Percentiles rank a stretch among this genome's conserved stretches.
phyloP scores from a whole-genome alignment of 306 rosid species.

The Fagus sylvatica region DNA sequence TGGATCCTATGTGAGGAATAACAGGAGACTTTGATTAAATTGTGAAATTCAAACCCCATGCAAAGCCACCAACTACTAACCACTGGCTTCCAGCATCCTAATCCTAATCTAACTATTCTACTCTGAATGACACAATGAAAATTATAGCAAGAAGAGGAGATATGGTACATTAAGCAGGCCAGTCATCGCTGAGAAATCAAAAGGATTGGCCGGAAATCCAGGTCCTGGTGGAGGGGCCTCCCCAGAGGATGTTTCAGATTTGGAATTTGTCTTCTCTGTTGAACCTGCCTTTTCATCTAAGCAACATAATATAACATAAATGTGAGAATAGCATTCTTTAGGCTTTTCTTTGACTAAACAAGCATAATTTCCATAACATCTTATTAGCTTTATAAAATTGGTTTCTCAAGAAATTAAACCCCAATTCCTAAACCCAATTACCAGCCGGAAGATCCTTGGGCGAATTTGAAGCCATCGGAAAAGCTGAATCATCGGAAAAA shows the following conservation, averaged over 20 bases:
- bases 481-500: slow-evolving; percentile 34
- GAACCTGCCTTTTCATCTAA: slow-evolving; percentile 61
- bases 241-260: slow-evolving; percentile 56
- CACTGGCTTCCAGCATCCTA: too few relatives aligned
- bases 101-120: too few relatives aligned
- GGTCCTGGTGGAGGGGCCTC: slow-evolving; percentile 59
- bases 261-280: slow-evolving; percentile 48
- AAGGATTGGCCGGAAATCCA: slow-evolving; percentile 66
- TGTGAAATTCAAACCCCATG: slow-evolving; percentile 7
- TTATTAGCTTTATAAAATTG: too few relatives aligned
- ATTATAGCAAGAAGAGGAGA: background rate
- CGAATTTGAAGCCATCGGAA: slow-evolving; percentile 65
- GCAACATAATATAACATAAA: slow-evolving; percentile 30
- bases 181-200: slow-evolving; percentile 91
- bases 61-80: too few relatives aligned
- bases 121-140: background rate
- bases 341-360: too few relatives aligned
- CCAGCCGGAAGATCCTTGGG: slow-evolving; percentile 68
- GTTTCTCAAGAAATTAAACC: too few relatives aligned
- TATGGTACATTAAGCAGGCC: slow-evolving; percentile 87
- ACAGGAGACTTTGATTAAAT: slow-evolving; percentile 7
- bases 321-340: slow-evolving; percentile 9
- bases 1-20: slow-evolving; percentile 67
- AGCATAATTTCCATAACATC: too few relatives aligned
- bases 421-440: slow-evolving; percentile 15